Percentiles rank a stretch among this genome's conserved stretches.
Conservation (phyloP, 768 basidiomycete species). For the Serendipita sp. region DNA sequence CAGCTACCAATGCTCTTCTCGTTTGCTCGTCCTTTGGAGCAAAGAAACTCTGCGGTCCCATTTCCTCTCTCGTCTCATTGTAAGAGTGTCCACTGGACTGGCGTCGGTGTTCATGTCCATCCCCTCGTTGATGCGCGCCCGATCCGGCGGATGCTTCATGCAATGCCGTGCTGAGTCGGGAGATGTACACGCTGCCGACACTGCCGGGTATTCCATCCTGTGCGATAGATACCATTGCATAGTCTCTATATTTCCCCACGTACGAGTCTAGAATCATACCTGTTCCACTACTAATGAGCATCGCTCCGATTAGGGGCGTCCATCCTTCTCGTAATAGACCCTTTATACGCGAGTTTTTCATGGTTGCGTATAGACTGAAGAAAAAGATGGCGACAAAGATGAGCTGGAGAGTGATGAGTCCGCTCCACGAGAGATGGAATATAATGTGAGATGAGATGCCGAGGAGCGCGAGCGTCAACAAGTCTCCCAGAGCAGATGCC, state of each 20-base stretch:
- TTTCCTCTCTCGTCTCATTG: no score
- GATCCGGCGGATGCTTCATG: slow-evolving; percentile 38
- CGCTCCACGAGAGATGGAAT: slow-evolving; percentile 42
- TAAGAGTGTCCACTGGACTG: no score
- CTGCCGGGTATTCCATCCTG: slow-evolving; percentile 85
- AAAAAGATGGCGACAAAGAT: slow-evolving; percentile 32
- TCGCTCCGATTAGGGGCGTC: slow-evolving; percentile 79
- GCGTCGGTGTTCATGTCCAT: slow-evolving; percentile 3
- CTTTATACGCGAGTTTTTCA: slow-evolving; percentile 51
- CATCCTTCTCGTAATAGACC: slow-evolving; percentile 73
- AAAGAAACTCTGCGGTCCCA: neutral
- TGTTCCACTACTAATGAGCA: slow-evolving; percentile 73
- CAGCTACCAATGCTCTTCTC: slow-evolving; percentile 11
- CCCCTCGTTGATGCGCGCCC: slow-evolving; percentile 7
- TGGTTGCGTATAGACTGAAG: slow-evolving; percentile 37
- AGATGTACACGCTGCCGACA: slow-evolving; percentile 81
- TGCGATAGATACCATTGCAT: slow-evolving; percentile 71
- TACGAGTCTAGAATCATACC: slow-evolving; percentile 87
- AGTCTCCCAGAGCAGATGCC: slow-evolving; percentile 82
- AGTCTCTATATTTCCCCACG: slow-evolving; percentile 74
- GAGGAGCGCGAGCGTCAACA: slow-evolving; percentile 75
- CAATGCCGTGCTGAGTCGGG: slow-evolving; percentile 75
- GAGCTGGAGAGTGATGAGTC: slow-evolving; percentile 24
- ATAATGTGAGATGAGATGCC: slow-evolving; percentile 52
- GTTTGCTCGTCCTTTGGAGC: neutral